Conservation (phyloP, 2,329 filamentous ascomycete species). For the Sclerotinia nivalis region DNA sequence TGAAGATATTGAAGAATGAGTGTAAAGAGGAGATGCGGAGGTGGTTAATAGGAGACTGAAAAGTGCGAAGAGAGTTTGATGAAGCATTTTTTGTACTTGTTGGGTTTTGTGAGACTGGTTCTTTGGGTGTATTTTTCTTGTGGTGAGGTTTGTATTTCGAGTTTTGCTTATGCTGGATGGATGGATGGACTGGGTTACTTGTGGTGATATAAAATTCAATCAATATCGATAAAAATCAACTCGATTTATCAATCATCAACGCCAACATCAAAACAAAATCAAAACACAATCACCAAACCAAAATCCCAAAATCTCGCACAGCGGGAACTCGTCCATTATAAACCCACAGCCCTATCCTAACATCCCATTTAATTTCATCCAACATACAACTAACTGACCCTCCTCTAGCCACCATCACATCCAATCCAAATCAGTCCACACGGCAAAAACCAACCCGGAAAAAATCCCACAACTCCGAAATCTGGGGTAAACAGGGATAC, state of each 20-base stretch:
- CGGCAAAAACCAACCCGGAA: background rate
- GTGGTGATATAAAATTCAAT: background rate
- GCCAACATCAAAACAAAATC: background rate
- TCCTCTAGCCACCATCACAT: background rate
- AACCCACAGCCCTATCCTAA: background rate
- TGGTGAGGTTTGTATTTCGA: background rate
- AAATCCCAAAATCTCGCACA: background rate
- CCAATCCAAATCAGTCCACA: too few species aligned
- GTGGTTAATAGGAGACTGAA: background rate
- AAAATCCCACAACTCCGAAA: background rate
- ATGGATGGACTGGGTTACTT: background rate
- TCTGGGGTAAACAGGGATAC: conserved; percentile 15
- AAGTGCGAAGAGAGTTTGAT: background rate
- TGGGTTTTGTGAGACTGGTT: background rate
- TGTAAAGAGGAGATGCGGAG: background rate
- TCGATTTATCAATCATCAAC: background rate
- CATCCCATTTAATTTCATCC: background rate
- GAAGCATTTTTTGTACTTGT: background rate
- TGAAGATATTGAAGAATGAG: too few species aligned
- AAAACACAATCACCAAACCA: background rate
- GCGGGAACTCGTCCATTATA: background rate
- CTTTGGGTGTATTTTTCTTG: background rate
- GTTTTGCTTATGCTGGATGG: background rate
- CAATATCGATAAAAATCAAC: background rate
- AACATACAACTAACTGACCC: background rate